These are phyloP conservation scores for Haberlea rhodopensis DNA, from an alignment of 257 asterid genomes.

Conservation along the genomic window DNA sequence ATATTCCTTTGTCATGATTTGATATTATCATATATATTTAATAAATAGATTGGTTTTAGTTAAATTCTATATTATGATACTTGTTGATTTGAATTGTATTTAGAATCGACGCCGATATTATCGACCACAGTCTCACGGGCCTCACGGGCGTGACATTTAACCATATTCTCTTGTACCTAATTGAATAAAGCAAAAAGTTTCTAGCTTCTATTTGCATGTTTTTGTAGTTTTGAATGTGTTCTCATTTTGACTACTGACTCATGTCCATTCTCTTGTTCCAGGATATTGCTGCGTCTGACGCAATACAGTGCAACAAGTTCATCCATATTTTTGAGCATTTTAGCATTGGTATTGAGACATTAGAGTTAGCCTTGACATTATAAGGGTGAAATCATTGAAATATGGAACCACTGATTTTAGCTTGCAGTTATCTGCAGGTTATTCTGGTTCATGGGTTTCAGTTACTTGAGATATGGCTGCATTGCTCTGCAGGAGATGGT, in stretches of 20 bases:
- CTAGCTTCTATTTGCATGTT: conserved; percentile 1
- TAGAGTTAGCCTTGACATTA: conserved; percentile 54
- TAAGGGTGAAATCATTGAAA: conserved; percentile 1
- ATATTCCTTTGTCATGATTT: no score
- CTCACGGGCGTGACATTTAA: no score
- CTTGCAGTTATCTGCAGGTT: conserved; percentile 55
- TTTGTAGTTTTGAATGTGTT: conserved; percentile 1
- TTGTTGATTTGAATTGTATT: no score
- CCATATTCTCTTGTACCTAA: not conserved
- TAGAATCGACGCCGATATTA: no score
- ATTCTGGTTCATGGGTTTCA: conserved; percentile 95
- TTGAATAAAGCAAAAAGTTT: not conserved
- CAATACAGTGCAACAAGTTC: conserved; percentile 50
- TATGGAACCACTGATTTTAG: conserved; percentile 6
- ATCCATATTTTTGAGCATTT: conserved; percentile 80
- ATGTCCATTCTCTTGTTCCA: conserved; percentile 30
- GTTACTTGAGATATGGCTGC: conserved; percentile 85
- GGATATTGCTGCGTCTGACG: conserved; percentile 62
- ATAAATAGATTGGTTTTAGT: no score
- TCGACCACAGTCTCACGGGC: no score
- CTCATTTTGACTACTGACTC: conserved; percentile 24
- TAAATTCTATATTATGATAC: no score
- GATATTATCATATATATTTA: no score
- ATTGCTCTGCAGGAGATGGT: conserved; percentile 63
- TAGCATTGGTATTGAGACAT: conserved; percentile 91